phyloP scores from a whole-genome alignment of 164 flowering plant genomes.

The Santalum album region DNA sequence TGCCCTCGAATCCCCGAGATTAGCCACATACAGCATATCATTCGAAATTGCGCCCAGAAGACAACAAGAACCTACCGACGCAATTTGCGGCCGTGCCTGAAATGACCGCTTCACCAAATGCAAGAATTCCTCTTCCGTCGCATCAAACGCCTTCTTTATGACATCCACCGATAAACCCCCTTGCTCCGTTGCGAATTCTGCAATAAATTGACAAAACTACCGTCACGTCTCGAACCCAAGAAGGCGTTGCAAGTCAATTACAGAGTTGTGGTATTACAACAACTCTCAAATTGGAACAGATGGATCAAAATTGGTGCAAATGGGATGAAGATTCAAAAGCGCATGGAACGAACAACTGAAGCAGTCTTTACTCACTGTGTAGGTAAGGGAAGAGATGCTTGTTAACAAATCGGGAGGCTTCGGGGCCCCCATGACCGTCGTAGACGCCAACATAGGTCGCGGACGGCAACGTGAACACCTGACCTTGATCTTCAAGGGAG shows the following conservation, averaged over 20 bases:
- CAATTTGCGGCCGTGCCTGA: constrained; percentile 42
- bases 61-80: constrained; percentile 68
- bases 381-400: constrained; percentile 29
- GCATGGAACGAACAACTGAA: too few species aligned
- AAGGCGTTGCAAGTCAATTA: too few species aligned
- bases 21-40: constrained; percentile 45
- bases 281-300: too few species aligned
- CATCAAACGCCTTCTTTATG: constrained; percentile 49
- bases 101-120: constrained; percentile 39
- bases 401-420: constrained; percentile 36
- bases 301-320: too few species aligned
- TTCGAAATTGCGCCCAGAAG: constrained; percentile 50
- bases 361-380: constrained; percentile 34
- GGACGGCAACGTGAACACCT: constrained; percentile 39
- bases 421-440: constrained; percentile 61
- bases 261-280: too few species aligned
- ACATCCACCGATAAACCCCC: constrained; percentile 52
- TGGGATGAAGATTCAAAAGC: too few species aligned
- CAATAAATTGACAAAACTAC: too few species aligned
- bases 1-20: constrained; percentile 68
- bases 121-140: constrained; percentile 56
- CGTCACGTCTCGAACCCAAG: too few species aligned
- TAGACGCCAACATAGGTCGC: constrained; percentile 52
- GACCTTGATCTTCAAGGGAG: constrained; percentile 46
- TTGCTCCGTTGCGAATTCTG: constrained; percentile 48